A percentile compares a stretch with the other conserved stretches of the same genome.
Conservation (phyloP, 1,284 basidiomycete species). For the Wallemia hederae region DNA sequence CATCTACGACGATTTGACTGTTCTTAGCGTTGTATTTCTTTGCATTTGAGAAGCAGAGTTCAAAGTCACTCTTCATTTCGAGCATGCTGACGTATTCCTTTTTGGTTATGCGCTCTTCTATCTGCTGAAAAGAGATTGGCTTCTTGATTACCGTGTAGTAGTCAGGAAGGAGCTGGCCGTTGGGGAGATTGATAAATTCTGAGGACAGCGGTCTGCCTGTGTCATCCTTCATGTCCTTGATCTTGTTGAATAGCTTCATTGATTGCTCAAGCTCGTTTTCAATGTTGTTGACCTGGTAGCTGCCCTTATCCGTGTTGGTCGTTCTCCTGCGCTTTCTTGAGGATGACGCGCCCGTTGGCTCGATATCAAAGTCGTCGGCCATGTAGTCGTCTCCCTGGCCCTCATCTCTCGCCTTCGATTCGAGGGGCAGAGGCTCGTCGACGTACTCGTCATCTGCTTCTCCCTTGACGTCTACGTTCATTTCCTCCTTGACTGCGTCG, state of each 20-base stretch:
- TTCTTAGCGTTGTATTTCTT: background rate
- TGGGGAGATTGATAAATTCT: background rate
- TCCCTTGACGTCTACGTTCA: background rate
- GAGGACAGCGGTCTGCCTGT: background rate
- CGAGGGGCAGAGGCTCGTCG: background rate
- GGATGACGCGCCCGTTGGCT: too few species aligned
- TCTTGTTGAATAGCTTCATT: background rate
- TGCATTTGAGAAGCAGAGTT: background rate
- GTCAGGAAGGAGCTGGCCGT: background rate
- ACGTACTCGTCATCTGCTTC: background rate
- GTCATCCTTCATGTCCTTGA: background rate
- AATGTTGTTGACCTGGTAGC: background rate
- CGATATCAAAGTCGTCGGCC: background rate
- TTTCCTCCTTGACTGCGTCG: background rate
- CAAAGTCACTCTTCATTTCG: background rate
- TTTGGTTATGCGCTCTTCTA: background rate
- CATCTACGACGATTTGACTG: background rate
- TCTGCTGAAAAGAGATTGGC: background rate
- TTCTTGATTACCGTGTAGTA: background rate
- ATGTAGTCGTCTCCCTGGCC: background rate
- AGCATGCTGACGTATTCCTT: background rate
- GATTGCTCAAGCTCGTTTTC: background rate
- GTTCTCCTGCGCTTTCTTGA: too few species aligned
- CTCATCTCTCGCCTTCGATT: background rate
- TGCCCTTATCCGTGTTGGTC: background rate